Evolutionary conservation across 768 basidiomycete species (phyloP).

Genomic region (Mycena epipterygia): DNA sequence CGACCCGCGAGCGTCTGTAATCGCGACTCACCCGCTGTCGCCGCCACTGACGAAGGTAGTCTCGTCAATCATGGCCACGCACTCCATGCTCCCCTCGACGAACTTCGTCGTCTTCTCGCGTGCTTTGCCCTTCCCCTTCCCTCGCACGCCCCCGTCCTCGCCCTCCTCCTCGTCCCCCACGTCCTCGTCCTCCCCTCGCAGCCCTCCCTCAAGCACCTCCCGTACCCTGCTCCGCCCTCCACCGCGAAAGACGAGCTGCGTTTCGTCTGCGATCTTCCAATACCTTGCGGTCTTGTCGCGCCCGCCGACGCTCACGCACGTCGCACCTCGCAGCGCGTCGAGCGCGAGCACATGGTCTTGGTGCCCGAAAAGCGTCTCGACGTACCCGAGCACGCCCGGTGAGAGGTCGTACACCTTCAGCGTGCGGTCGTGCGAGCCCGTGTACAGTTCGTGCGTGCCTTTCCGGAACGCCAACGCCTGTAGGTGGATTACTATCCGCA

Average conservation of each 20-base stretch:
- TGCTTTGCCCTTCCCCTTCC: constrained; percentile 48
- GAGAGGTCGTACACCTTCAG: constrained; percentile 87
- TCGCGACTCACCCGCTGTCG: constrained; percentile 92
- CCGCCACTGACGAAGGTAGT: constrained; percentile 93
- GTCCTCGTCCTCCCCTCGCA: constrained; percentile 70
- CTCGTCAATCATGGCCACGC: constrained; percentile 96
- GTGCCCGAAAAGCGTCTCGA: constrained; percentile 97
- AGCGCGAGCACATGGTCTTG: constrained; percentile 88
- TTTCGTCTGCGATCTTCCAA: constrained; percentile 98
- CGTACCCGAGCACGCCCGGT: constrained; percentile 86
- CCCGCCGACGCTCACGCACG: constrained; percentile 88
- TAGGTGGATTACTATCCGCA: background rate
- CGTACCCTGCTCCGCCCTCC: constrained; percentile 88
- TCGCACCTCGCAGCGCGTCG: constrained; percentile 86
- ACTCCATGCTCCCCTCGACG: constrained; percentile 93
- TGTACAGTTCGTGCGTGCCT: constrained; percentile 80
- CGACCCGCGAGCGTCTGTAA: background rate
- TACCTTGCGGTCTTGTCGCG: constrained; percentile 93
- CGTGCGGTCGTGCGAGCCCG: constrained; percentile 88
- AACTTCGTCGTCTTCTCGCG: constrained; percentile 62
- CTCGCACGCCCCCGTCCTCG: constrained; percentile 33
- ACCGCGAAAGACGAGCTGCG: constrained; percentile 95
- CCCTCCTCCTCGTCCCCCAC: constrained; percentile 46
- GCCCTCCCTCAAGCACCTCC: constrained; percentile 85
- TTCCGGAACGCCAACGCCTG: constrained; percentile 84